Base-by-base conservation (phyloP, 768 basidiomycete genomes). In the Trametes punicea region DNA sequence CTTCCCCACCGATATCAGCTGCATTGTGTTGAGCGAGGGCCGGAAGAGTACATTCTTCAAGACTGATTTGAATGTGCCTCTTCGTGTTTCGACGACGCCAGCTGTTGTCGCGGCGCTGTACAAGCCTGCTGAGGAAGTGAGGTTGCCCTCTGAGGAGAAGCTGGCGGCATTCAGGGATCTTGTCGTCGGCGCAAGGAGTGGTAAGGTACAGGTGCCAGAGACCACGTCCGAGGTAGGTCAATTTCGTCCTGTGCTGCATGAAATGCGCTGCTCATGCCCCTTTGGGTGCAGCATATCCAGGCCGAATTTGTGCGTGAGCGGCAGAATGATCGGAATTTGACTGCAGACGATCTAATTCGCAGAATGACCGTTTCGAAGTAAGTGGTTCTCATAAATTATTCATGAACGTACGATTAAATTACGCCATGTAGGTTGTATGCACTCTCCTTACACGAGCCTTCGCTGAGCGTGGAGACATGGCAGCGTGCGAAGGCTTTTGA, bases 1-100 rank as follows among this genome's bases (percentile, higher is more conserved):
- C 7, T 92, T 93, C 63, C 75, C 83, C 18, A 90, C 88, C 0
- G 88, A 91, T 62, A 70, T 88, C n/a, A 75, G 70, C n/a, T 81
- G 85, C 56, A 60, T 93, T 18, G 70, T 88, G 0, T 69, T 87
- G 9, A 76, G 78, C 36, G 78, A 85, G 55, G 88, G 90, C 27
- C 75, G 74, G 56, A 84, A 82, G 69, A 90, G 87, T 61, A 74
- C 85, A 2, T 85, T 93, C 64, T 87, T 90, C 68, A 77, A 83
- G 87, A 88, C 88, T 2, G 75, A 80, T 58, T 57, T 84, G 20
- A 78, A 72, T 47, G 55, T 89, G 1, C 80, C 83, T 1, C 68
- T 90, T 26, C 69, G 71, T 57, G 68, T 69, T 2, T 31, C 36
- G 5, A 46, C 58, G 2, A 46, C 21, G 44, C 49, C 34, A 23